Conservation (phyloP, 805 yeast genomes). For the Yamadazyma phyllophila region DNA sequence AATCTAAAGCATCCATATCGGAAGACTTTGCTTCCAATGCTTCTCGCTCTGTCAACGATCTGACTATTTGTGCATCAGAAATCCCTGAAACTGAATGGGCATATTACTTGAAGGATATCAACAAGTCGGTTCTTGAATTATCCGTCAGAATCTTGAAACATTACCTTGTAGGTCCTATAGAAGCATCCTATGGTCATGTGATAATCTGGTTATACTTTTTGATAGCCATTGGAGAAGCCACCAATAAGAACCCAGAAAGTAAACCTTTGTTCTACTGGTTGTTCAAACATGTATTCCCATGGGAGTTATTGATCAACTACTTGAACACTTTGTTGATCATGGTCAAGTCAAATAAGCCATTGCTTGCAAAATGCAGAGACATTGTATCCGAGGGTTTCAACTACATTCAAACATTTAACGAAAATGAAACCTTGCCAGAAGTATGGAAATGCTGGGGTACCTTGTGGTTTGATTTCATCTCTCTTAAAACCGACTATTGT, state of each 20-base stretch:
- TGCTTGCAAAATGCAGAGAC: conserved; percentile 23
- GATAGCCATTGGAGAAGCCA: conserved; percentile 58
- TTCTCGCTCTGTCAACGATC: conserved; percentile 27
- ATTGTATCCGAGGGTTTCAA: conserved; percentile 27
- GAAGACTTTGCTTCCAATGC: conserved; percentile 17
- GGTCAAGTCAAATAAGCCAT: conserved; percentile 22
- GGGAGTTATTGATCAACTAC: conserved; percentile 63
- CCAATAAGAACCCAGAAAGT: conserved; percentile 44
- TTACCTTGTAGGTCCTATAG: conserved; percentile 68
- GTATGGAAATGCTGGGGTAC: conserved; percentile 88
- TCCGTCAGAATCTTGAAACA: conserved; percentile 66
- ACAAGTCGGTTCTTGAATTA: conserved; percentile 64
- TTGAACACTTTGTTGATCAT: conserved; percentile 54
- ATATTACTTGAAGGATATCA: conserved; percentile 51
- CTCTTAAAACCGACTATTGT: conserved; percentile 51
- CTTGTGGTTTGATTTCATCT: conserved; percentile 67
- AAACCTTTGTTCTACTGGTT: conserved; percentile 49
- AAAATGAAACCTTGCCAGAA: conserved; percentile 66
- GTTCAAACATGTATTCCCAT: conserved; percentile 59
- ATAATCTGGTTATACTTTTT: conserved; percentile 77
- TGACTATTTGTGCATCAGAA: conserved; percentile 32
- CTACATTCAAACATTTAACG: conserved; percentile 49
- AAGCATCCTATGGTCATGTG: conserved; percentile 68
- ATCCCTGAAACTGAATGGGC: conserved; percentile 51
- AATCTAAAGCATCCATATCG: conserved; percentile 26